Base-by-base conservation (phyloP, 768 basidiomycete genomes). In the Leccinellum luteum region DNA sequence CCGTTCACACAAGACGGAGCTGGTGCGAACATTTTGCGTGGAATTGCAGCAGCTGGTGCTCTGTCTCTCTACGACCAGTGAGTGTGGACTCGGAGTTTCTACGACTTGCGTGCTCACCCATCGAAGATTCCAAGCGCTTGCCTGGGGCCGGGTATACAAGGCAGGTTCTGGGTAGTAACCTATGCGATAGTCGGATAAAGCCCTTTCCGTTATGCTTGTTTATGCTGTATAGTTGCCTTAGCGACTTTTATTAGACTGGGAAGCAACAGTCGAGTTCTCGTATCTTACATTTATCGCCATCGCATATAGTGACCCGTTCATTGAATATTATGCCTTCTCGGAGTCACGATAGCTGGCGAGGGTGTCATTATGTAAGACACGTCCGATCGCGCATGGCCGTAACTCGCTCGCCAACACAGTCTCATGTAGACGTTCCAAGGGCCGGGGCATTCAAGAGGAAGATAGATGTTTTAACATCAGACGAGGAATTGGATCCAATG, bases 1-100 rank as follows among this genome's bases (percentile, higher is more conserved):
- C 51, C 6, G 15, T 47, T 48, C 13, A 41, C 25, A 23, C 78
- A 75, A 83, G 84, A 82, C 72, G 83, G 85, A 64, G 83, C 81
- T 56, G 83, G 81, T 62, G 81, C 80, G 57, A 81, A 82, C 67
- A 74, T 77, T 49, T 53, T 85, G 65, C 83, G 85, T 70, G 82
- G 85, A 71, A 59, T 76, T n/a, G 74, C 74, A 7, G 68, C 67
- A n/a, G 74, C 74, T 21, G 74, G 85, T 73, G 85, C 83, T 59
- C 70, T 86, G 64, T 83, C 85, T 28, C 67, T 86, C 52, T 86
- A 85, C 74, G 85, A 86, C 75, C 81, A 85, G 78, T 76, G 51
- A 62, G 68, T 57, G 21, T 31, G 30, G 6, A 34, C 5, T 17
- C 34, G 8, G 8, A 12, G 9, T 50, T 25, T 34, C 23, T 23